These are phyloP conservation scores for Metschnikowia amazonensis DNA, from an alignment of 805 yeast genomes.

Conservation along the genomic window DNA sequence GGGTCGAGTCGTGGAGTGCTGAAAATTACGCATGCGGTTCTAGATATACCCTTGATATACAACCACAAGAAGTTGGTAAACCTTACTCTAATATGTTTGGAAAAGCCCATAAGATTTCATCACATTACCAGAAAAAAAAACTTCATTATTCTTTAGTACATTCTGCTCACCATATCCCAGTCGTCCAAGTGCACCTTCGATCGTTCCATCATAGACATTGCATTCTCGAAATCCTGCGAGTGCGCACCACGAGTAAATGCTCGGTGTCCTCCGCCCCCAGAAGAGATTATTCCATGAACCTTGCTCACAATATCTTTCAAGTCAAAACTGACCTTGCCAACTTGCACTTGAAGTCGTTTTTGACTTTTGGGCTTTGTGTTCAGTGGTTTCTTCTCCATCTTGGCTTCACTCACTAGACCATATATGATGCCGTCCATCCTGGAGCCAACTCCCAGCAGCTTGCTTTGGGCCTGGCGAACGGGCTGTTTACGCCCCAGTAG, in stretches of 20 bases:
- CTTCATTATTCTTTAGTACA: constrained; percentile 12
- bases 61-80: too few relatives aligned
- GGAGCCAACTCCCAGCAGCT: neutral
- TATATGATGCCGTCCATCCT: constrained; percentile 17
- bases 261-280: constrained; percentile 3
- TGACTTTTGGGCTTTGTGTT: neutral
- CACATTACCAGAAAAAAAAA: too few relatives aligned
- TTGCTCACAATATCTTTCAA: constrained; percentile 29
- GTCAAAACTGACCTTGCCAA: constrained; percentile 1
- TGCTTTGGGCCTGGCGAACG: neutral
- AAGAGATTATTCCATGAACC: constrained; percentile 25
- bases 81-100: too few relatives aligned
- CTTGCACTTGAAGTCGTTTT: neutral
- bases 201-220: constrained; percentile 20
- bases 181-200: constrained; percentile 28
- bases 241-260: constrained; percentile 2
- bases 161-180: constrained; percentile 35
- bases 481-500: neutral
- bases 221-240: constrained; percentile 14
- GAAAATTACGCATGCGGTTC: neutral
- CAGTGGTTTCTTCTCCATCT: constrained; percentile 2
- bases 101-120: too few relatives aligned
- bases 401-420: constrained; percentile 25
- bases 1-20: constrained; percentile 7
- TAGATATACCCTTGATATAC: constrained; percentile 1